Evolutionary conservation across 768 basidiomycete species (phyloP), one percentile per base, ranked within the genome.

Genomic region (Pleurotus tuber-regium): DNA sequence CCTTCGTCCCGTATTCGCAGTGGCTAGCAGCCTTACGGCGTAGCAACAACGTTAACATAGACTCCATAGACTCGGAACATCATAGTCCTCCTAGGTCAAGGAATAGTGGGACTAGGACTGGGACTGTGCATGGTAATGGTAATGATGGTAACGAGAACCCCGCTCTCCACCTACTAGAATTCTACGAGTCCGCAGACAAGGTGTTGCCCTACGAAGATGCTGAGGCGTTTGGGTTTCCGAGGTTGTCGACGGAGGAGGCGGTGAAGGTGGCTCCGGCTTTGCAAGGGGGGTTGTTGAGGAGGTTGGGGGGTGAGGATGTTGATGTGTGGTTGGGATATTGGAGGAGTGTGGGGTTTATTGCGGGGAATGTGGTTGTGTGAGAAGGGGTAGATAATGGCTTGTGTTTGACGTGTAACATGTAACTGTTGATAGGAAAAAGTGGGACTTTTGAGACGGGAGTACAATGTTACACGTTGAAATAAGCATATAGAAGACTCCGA

Each of bases 21-120:
- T 73, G 71, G 70, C 51, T 73, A 12, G 48, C 21, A 50, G 52
- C 2, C 48, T 71, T n/a, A n/a, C n/a, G n/a, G n/a, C n/a, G n/a
- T n/a, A n/a, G n/a, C n/a, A n/a, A n/a, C n/a, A n/a, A n/a, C n/a
- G n/a, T n/a, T n/a, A n/a, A n/a, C n/a, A n/a, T n/a, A n/a, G n/a
- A n/a, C n/a, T n/a, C n/a, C n/a, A n/a, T n/a, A n/a, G n/a, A n/a
- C n/a, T n/a, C n/a, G n/a, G n/a, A n/a, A n/a, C n/a, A n/a, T n/a
- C n/a, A n/a, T n/a, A n/a, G n/a, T n/a, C n/a, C n/a, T n/a, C n/a
- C n/a, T n/a, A n/a, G n/a, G n/a, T n/a, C n/a, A n/a, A n/a, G n/a
- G n/a, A n/a, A n/a, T n/a, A n/a, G n/a, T n/a, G n/a, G n/a, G n/a
- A n/a, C n/a, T n/a, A n/a, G n/a, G n/a, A n/a, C n/a, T n/a, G n/a